Evolutionary conservation across 108 stramenopile species (phyloP), one percentile per base, ranked within the genome.

Genomic region (Nitzschia inconspicua): DNA sequence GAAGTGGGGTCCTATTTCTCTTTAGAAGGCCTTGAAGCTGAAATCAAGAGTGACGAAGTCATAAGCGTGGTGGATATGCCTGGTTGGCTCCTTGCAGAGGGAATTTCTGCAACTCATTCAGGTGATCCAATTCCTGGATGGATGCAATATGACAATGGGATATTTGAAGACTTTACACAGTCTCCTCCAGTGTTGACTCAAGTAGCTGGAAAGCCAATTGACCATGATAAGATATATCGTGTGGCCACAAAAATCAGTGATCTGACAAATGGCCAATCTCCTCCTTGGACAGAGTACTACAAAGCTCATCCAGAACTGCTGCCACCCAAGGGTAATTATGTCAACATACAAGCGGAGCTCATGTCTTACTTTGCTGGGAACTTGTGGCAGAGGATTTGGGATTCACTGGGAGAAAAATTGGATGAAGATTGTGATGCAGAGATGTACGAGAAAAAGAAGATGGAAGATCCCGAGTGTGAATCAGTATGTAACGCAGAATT

Each of bases 71-170:
- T 73, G 55, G 30, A 37, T 2, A 78, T 78, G 77, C 77, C 77
- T n/a, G 77, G 77, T 13, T 78, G 72, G 71, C 28, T 78, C 27
- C 44, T 78, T 18, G 71, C 66, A 10, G 57, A 63, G 34, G 77
- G 77, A 22, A 40, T 73, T 19, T 30, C 36, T 23, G 77, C 56
- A 14, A 75, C 78, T 14, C 78, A 79, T 63, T 36, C 69, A 2
- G 78, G 78, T 14, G 78, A 79, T 60, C 78, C 78, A 4, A 75
- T 79, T 29, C 78, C 78, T 0, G 78, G 78, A 14, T 79, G 78
- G 78, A 74, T 79, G 63, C 78, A 79, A 32, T 71, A 75, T 42
- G 78, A 79, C 49, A 58, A 59, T 22, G 78, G 73, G 16, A 44
- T 79, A 22, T 22, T 47, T 13, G 57, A 75, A 57, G 78, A 79